Conservation (phyloP, 495 filamentous ascomycete species). For the Articulospora tetracladia region DNA sequence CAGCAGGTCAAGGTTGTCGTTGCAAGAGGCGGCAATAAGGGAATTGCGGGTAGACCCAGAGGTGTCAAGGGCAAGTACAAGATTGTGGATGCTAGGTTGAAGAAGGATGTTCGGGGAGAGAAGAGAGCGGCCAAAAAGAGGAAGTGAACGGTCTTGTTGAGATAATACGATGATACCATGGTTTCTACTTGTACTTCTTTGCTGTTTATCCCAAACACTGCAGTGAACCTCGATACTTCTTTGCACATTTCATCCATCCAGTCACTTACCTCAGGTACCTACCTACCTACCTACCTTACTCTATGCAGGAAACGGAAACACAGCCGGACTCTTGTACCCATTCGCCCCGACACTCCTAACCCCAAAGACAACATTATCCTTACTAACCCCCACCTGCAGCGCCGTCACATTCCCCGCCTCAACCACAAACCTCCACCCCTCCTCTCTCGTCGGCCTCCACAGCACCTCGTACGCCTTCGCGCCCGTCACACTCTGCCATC, state of each 20-base stretch:
- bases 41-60: conserved; percentile 69
- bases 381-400: conserved; percentile 40
- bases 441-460: conserved; percentile 41
- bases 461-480: conserved; percentile 44
- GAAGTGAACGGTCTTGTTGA: conserved; percentile 22
- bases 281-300: not conserved
- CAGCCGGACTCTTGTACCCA: conserved; percentile 42
- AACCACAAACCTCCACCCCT: conserved; percentile 41
- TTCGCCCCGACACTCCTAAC: conserved; percentile 41
- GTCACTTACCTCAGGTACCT: too few species aligned
- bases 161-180: not conserved
- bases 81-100: conserved; percentile 95
- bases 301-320: conserved; percentile 26
- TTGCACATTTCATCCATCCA: too few species aligned
- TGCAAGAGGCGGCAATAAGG: conserved; percentile 79
- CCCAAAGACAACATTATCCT: conserved; percentile 52
- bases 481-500: conserved; percentile 31
- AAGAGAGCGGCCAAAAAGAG: conserved; percentile 77
- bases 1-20: conserved; percentile 85
- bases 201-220: too few species aligned
- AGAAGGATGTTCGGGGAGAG: conserved; percentile 93
- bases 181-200: not conserved
- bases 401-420: conserved; percentile 33
- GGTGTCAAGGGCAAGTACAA: conserved; percentile 98
- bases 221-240: too few species aligned